Percentiles rank a stretch among this genome's conserved stretches.
These are phyloP conservation scores for Prillingera fragicola DNA, from an alignment of 1,284 basidiomycete species.

Conservation along the genomic window DNA sequence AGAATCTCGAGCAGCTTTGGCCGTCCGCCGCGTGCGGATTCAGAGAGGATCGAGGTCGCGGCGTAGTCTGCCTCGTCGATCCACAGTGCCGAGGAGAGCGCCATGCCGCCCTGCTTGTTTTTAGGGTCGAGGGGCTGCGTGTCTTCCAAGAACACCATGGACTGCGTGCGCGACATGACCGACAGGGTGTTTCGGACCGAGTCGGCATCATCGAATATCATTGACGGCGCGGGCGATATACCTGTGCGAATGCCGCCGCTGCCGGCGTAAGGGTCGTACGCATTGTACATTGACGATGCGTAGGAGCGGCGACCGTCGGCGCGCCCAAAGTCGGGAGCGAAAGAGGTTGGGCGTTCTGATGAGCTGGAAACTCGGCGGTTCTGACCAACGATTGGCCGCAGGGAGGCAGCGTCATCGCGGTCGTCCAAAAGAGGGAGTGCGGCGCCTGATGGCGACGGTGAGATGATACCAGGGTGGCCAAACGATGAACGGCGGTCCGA, in stretches of 20 bases:
- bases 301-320: slow-evolving; percentile 25
- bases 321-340: too few relatives aligned
- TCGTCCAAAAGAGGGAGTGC: too few relatives aligned
- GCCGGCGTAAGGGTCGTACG: slow-evolving; percentile 32
- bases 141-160: slow-evolving; percentile 42
- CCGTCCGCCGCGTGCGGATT: slow-evolving; percentile 65
- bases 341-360: too few relatives aligned
- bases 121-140: slow-evolving; percentile 13
- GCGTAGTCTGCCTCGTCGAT: slow-evolving; percentile 62
- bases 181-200: slow-evolving; percentile 21
- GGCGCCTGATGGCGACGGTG: too few relatives aligned
- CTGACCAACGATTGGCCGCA: too few relatives aligned
- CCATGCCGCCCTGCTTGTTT: background rate
- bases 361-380: too few relatives aligned
- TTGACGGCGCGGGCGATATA: slow-evolving; percentile 25
- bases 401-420: too few relatives aligned
- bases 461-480: too few relatives aligned
- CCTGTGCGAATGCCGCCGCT: slow-evolving; percentile 9
- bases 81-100: slow-evolving; percentile 40
- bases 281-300: slow-evolving; percentile 28
- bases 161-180: slow-evolving; percentile 28
- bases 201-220: slow-evolving; percentile 35
- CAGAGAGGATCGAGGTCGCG: slow-evolving; percentile 63
- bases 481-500: too few relatives aligned
- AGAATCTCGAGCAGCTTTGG: slow-evolving; percentile 66